Evolutionary conservation across 1,284 basidiomycete genomes (phyloP).

Genomic region (Sporisorium iseilematis-ciliati): DNA sequence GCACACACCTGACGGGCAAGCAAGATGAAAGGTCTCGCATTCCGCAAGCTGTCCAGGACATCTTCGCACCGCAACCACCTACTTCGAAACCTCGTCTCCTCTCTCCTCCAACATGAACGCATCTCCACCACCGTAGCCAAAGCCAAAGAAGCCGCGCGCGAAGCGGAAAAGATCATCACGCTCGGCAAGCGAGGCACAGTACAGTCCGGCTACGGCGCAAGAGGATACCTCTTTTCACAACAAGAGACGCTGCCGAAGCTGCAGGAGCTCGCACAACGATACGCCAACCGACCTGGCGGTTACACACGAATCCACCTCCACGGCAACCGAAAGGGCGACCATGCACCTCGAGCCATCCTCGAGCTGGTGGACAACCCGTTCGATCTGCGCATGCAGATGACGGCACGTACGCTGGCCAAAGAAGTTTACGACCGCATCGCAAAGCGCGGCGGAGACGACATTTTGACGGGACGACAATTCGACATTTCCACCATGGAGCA

Average conservation of each 20-base stretch:
- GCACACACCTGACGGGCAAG: background rate
- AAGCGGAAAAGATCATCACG: conserved; percentile 87
- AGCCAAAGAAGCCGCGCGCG: conserved; percentile 88
- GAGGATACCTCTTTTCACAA: conserved; percentile 59
- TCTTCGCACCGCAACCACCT: conserved; percentile 52
- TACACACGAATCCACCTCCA: conserved; percentile 94
- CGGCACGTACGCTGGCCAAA: conserved; percentile 62
- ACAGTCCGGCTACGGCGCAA: conserved; percentile 50
- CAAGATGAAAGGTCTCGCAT: conserved; percentile 68
- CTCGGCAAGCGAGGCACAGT: conserved; percentile 61
- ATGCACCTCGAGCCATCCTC: conserved; percentile 90
- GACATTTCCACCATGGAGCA: conserved; percentile 48
- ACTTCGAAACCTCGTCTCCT: conserved; percentile 84
- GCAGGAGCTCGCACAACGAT: conserved; percentile 82
- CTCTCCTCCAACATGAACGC: conserved; percentile 92
- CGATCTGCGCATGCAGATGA: conserved; percentile 77
- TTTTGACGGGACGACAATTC: conserved; percentile 45
- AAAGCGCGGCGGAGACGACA: conserved; percentile 48
- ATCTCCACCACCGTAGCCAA: conserved; percentile 97
- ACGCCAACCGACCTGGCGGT: conserved; percentile 85
- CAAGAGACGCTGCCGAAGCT: conserved; percentile 80
- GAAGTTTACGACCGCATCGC: conserved; percentile 55
- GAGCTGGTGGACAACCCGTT: conserved; percentile 93
- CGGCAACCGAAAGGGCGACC: conserved; percentile 89
- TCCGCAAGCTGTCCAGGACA: conserved; percentile 65